Conservation (phyloP, 1,139 yeast genomes). For the Suhomyces atakaporum region DNA sequence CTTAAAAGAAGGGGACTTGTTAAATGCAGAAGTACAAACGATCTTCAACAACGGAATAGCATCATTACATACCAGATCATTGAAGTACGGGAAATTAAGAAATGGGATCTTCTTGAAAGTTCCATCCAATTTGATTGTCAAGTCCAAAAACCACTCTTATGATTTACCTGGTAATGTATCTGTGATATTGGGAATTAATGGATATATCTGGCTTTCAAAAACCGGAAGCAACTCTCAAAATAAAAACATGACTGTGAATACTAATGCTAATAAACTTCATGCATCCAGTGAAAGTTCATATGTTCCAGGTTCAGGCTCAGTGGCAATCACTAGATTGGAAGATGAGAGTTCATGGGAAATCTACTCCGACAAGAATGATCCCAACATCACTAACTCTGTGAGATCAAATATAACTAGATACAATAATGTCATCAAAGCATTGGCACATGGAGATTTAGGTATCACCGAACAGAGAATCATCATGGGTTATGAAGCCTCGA, state of each 20-base stretch:
- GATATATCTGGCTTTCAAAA: constrained; percentile 89
- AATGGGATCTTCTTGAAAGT: constrained; percentile 83
- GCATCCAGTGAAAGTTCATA: constrained; percentile 48
- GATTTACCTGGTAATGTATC: constrained; percentile 90
- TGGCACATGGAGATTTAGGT: constrained; percentile 81
- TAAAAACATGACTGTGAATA: constrained; percentile 16
- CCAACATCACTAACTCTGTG: constrained; percentile 54
- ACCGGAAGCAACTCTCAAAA: constrained; percentile 36
- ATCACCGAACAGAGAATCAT: constrained; percentile 79
- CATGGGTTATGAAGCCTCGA: constrained; percentile 86
- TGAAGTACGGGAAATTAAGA: constrained; percentile 91
- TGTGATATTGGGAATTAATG: constrained; percentile 89
- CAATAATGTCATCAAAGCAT: constrained; percentile 77
- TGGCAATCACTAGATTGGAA: constrained; percentile 82
- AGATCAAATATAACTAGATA: constrained; percentile 82
- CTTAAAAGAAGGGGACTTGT: constrained; percentile 93
- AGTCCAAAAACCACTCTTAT: constrained; percentile 85
- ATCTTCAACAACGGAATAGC: constrained; percentile 90
- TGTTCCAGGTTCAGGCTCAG: constrained; percentile 60
- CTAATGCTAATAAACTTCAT: constrained; percentile 33
- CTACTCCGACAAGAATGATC: constrained; percentile 86
- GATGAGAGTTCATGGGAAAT: constrained; percentile 96
- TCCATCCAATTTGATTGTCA: constrained; percentile 78
- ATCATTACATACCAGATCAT: constrained; percentile 89
- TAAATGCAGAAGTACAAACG: constrained; percentile 95